Evolutionary conservation across 768 basidiomycete genomes (phyloP), one percentile per base, ranked within the genome.

Genomic region (Leucosporidium yakuticum): DNA sequence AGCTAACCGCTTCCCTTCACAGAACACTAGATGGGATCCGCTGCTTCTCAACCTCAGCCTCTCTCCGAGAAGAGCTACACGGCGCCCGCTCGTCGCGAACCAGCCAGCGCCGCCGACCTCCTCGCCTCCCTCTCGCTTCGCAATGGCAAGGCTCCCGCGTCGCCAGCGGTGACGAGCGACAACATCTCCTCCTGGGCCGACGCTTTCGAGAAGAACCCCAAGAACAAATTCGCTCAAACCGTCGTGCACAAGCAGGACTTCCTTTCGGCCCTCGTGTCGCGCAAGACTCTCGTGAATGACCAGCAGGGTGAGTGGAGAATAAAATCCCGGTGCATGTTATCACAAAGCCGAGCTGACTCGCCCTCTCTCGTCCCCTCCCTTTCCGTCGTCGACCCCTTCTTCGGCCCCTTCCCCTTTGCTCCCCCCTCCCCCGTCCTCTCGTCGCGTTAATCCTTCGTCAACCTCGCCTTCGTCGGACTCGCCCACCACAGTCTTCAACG

Each of bases 241-340:
- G 76, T 80, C 19, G 70, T 80, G 0, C 62, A 63, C 71, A 76
- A 79, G 53, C 63, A 71, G 27, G 75, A 79, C 53, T 77, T 79
- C 15, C 61, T 75, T 27, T 63, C 69, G 8, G 62, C 76, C 0
- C 74, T 80, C n/a, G 62, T 36, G 4, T 19, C 20, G 51, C 63
- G 63, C 49, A 25, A 66, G 0, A 68, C 76, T 4, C 62, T 74
- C 44, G 62, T 77, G 34, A 61, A 64, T 27, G 77, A 78, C 51
- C 69, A 63, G 23, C 77, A 79, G 55, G 68, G 57, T 58, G 57
- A 21, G 57, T 36, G 34, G 57, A 17, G 57, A n/a, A 14, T 8
- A 36, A 21, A 12, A 3, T 8, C 5, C 6, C 2, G 6, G 11
- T 44, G 17, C 17, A 44, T 2, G 6, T 15, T 8, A 23, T 23